Base-by-base conservation (phyloP, 1,139 yeast species). In the Diutina sp. region DNA sequence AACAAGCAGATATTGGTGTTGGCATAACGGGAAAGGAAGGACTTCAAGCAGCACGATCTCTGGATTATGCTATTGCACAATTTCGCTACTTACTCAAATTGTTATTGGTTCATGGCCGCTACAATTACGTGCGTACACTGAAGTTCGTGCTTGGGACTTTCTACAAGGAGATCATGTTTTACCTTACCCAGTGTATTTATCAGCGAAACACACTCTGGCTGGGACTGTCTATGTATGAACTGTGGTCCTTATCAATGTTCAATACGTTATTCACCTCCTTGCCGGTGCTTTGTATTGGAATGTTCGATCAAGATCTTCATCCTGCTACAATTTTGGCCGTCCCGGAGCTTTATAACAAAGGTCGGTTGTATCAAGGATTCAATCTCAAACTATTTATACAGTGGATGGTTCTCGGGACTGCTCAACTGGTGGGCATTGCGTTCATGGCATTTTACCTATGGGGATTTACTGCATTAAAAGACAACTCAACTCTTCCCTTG, bases 11-110 rank as follows among this genome's bases (percentile, higher is more conserved):
- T 70, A 91, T 93, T 58, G 99, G 99, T 28, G 84, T 93, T 60
- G 99, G 99, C 48, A 93, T 93, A 57, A 91, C 98, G 1, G 99
- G 99, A 55, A 87, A 87, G 63, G 99, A 93, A 72, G 99, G 99
- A 1, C 72, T 93, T 55, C 99, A 93, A 67, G 99, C 99, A 0
- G 97, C 99, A 0, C 76, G 99, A 63, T 80, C 97, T 0, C 86
- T 98, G 0, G 99, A 93, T 69, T 95, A 90, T 67, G 87, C 99
- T 1, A 88, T 93, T 67, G 99, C 96, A 0, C 99, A 93, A 69
- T 93, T 93, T 71, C 76, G 97, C 59, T 93, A 81, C 66, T 71
- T 93, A 59, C 74, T 88, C 57, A 93, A 95, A 69, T 72, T 93
- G 57, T 74, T 93, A 53, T 76, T 93, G 56, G 99, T 95, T 9